Conservation (phyloP, 1,284 basidiomycete genomes). For the Puccinia novopanici region DNA sequence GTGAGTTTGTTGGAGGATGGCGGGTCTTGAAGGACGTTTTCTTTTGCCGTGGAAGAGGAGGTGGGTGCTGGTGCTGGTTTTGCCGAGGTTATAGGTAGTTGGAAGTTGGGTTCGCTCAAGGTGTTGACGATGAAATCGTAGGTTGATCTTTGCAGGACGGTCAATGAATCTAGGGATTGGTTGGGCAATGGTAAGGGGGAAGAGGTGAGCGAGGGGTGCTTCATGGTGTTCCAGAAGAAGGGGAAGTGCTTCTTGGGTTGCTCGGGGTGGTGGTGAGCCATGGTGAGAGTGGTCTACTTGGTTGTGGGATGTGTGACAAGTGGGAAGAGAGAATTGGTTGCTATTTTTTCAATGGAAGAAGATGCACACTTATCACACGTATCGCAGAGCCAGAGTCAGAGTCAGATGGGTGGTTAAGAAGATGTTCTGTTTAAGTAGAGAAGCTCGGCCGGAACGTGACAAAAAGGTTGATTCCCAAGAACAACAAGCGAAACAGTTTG, state of each 20-base stretch:
- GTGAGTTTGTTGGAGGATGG: background rate
- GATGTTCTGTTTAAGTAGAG: too few species aligned
- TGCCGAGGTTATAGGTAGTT: slow-evolving; percentile 15
- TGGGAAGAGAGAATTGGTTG: too few species aligned
- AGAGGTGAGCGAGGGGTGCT: background rate
- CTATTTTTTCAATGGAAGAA: too few species aligned
- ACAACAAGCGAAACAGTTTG: too few species aligned
- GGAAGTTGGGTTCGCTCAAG: slow-evolving; percentile 2
- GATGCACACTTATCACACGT: too few species aligned
- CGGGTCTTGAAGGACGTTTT: background rate
- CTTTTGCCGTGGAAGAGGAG: too few species aligned
- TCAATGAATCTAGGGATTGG: background rate
- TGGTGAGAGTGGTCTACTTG: background rate
- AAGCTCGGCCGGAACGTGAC: too few species aligned
- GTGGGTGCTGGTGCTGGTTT: too few species aligned
- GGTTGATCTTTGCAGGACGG: background rate
- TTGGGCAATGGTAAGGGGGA: background rate
- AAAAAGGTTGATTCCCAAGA: too few species aligned
- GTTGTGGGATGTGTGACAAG: background rate
- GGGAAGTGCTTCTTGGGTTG: slow-evolving; percentile 9
- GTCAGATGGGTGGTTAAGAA: too few species aligned
- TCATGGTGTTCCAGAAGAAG: background rate
- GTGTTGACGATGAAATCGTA: slow-evolving; percentile 2
- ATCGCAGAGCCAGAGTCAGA: too few species aligned
- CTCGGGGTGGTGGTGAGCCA: background rate